Base-by-base conservation (phyloP, 2,329 filamentous ascomycete species). In the Salinomyces thailandicus region DNA sequence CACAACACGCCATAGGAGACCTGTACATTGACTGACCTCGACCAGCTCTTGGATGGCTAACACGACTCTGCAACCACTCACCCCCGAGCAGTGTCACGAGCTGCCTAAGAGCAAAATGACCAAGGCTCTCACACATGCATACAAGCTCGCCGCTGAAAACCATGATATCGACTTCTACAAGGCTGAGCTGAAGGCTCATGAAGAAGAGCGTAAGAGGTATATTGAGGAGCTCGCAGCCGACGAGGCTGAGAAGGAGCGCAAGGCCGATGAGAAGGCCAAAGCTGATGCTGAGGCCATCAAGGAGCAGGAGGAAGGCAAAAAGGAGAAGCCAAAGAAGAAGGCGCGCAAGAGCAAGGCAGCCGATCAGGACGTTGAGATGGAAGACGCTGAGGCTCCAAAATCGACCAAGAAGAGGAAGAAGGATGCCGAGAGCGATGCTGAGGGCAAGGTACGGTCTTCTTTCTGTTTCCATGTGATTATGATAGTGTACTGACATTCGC, bases 1-100 rank as follows among this genome's bases (percentile, higher is more conserved):
- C 15, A 1, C 12, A 8, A 12, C 8, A 22, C 37, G 31, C 37
- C 35, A 17, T 42, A 31, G 22, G 33, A 41, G 35, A 41, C 18
- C 3, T 35, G 18, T 5, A 19, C 22, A 30, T 16, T 30, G 27
- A 15, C 14, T n/a, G 14, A n/a, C 11, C 8, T 22, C 39, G 12
- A 40, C 39, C 50, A 98, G 91, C 63, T 83, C 84, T 24, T 98
- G 89, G 89, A 84, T 89, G 47, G 73, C 79, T 43, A 95, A 96
- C 61, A 82, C 78, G 15, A 79, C 85, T 41, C 72, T 98, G 24
- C 75, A 77, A 22, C 79, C 85, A 22, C 75, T 96, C 36, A 78
- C 86, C 39, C 67, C 81, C 11, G 77, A 81, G 35, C 77, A 79
- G 17, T 57, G 54, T 47, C 79, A 87, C 45, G 74, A 76, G 36